A percentile compares a stretch with the other conserved stretches of the same genome.
phyloP scores from a whole-genome alignment of 257 asterid genomes.

The Scutellaria barbata region DNA sequence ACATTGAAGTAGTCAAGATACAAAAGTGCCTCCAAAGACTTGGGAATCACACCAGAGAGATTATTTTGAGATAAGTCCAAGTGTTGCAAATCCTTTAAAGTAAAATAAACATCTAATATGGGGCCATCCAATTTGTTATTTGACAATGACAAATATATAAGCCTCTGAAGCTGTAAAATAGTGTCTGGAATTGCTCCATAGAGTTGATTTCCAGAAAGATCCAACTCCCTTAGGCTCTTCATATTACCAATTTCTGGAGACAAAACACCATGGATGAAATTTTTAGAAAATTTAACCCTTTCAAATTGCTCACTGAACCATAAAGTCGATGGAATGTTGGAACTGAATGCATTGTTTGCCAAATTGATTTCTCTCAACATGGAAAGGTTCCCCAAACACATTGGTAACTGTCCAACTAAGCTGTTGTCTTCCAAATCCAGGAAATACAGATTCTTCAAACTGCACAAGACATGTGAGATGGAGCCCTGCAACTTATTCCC shows the following conservation, averaged over 20 bases:
- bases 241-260: not conserved
- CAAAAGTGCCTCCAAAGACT: not conserved
- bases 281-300: not conserved
- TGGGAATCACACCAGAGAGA: not conserved
- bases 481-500: not conserved
- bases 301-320: not conserved
- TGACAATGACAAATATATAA: not conserved
- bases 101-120: not conserved
- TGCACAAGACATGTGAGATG: not conserved
- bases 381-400: not conserved
- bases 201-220: not conserved
- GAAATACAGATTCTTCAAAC: not conserved
- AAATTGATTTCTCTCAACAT: not conserved
- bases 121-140: slow-evolving; percentile 10
- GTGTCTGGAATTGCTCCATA: not conserved
- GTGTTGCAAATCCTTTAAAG: not conserved
- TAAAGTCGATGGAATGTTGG: not conserved
- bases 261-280: not conserved
- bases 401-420: not conserved
- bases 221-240: not conserved
- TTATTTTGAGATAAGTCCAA: not conserved
- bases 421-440: not conserved
- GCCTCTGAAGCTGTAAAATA: not conserved
- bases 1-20: not conserved
- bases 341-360: not conserved